phyloP scores from a whole-genome alignment of 495 filamentous ascomycete species.

The Penicillium longicatenatum region DNA sequence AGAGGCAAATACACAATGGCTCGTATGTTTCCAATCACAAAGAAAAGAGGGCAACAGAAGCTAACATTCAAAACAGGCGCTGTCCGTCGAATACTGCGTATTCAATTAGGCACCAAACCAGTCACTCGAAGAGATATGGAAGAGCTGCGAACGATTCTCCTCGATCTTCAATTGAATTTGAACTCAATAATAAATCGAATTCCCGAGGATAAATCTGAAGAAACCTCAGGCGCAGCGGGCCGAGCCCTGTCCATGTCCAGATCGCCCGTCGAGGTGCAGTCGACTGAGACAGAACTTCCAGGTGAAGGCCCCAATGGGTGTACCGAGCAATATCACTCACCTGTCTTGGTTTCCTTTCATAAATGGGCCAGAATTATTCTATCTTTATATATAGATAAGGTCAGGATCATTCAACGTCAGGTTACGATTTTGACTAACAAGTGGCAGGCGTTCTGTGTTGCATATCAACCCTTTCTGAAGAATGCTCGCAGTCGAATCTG shows the following conservation, averaged over 20 bases:
- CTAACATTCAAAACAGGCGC: slow-evolving; percentile 35
- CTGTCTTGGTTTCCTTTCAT: slow-evolving; percentile 47
- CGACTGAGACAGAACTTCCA: slow-evolving; percentile 36
- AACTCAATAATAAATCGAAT: slow-evolving; percentile 48
- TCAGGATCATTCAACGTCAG: slow-evolving; percentile 8
- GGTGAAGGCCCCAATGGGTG: slow-evolving; percentile 42
- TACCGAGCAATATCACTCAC: slow-evolving; percentile 46
- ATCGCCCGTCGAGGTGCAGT: slow-evolving; percentile 30
- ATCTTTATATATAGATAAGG: slow-evolving; percentile 49
- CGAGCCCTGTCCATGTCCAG: slow-evolving; percentile 33
- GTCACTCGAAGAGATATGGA: slow-evolving; percentile 49
- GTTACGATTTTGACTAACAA: background rate
- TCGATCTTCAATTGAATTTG: slow-evolving; percentile 47
- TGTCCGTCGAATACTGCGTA: slow-evolving; percentile 46
- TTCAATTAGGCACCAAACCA: slow-evolving; percentile 48
- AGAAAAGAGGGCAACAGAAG: background rate
- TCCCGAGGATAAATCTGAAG: slow-evolving; percentile 26
- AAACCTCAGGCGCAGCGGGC: slow-evolving; percentile 19
- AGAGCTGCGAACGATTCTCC: slow-evolving; percentile 44
- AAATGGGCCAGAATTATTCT: slow-evolving; percentile 51
- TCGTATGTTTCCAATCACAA: slow-evolving; percentile 29
- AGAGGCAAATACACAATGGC: slow-evolving; percentile 52
- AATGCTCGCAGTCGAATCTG: slow-evolving; percentile 57
- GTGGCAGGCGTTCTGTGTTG: slow-evolving; percentile 51
- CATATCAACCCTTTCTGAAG: slow-evolving; percentile 58